phyloP scores from a whole-genome alignment of 108 stramenopile species.

The Discostella stelligeroides region DNA sequence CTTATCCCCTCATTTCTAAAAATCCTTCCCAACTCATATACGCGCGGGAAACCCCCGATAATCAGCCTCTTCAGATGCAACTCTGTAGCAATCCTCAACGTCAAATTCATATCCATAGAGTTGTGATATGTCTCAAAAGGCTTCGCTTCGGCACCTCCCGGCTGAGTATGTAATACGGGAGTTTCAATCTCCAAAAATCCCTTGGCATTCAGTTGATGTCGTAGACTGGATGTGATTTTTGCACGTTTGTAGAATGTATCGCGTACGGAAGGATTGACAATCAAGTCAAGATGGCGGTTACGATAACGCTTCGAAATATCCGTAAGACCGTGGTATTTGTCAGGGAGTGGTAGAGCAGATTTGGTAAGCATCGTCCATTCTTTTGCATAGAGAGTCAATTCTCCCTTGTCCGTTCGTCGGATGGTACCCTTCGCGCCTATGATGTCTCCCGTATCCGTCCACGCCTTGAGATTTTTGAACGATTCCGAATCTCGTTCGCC shows the following conservation, averaged over 20 bases:
- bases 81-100: slow-evolving; percentile 98
- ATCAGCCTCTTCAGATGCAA: slow-evolving; percentile 96
- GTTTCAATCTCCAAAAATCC: slow-evolving; percentile 99
- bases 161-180: slow-evolving; percentile 90
- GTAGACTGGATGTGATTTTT: slow-evolving; percentile 83
- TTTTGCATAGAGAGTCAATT: slow-evolving; percentile 91
- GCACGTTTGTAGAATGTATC: slow-evolving; percentile 94
- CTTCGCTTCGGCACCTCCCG: slow-evolving; percentile 98
- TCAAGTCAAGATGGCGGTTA: slow-evolving; percentile 93
- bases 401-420: slow-evolving; percentile 96
- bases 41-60: slow-evolving; percentile 96
- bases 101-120: slow-evolving; percentile 90
- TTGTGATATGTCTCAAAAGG: slow-evolving; percentile 99
- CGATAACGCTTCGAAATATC: slow-evolving; percentile 96
- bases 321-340: slow-evolving; percentile 94
- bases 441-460: slow-evolving; percentile 95
- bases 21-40: slow-evolving; percentile 98
- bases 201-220: slow-evolving; percentile 84
- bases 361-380: slow-evolving; percentile 98
- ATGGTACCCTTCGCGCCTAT: slow-evolving; percentile 92
- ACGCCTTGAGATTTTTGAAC: slow-evolving; percentile 90
- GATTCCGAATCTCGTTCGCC: slow-evolving; percentile 56
- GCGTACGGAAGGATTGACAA: slow-evolving; percentile 92
- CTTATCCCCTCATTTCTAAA: slow-evolving; percentile 99
- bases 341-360: slow-evolving; percentile 91